Evolutionary conservation across 2,329 filamentous ascomycete genomes (phyloP), one percentile per base, ranked within the genome.

Genomic region (Graphilbum ipis-grandicollis): DNA sequence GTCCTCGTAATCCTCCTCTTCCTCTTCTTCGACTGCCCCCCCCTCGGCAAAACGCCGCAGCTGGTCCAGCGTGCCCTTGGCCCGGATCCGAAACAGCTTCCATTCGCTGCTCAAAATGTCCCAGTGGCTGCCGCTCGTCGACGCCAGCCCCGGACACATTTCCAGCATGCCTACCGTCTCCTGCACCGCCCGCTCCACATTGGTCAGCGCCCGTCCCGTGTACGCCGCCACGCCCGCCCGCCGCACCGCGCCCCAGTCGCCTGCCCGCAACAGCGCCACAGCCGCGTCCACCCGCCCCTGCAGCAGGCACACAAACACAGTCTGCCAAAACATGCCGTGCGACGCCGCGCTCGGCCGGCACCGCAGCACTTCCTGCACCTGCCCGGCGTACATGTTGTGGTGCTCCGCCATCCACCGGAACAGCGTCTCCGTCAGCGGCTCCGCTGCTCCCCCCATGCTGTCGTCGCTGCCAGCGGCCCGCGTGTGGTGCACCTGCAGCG

Each of bases 291-390:
- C 68, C 40, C 79, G 76, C 31, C 86, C 88, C 33, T 85, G 79
- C 19, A 93, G 62, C 18, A 86, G 63, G 13, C 75, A 65, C 38
- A 72, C 71, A 47, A 78, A 80, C n/a, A 93, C 62, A 2, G 75
- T 75, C 50, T 86, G 81, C 88, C 88, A 96, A 56, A 84, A 96
- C 26, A 79, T 63, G 19, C 66, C 62, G 48, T 90, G 81, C 31
- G 74, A 73, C 2, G 83, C 79, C 18, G 85, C 82, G 41, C 80
- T 80, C 1, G 81, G 80, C 33, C 66, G 65, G 46, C 75, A 58
- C 21, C 65, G 63, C 43, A 70, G 60, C 19, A 94, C 66, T 4
- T 74, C 63, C 28, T 72, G 62, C 19, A 80, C 60, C 48, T 86
- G 79, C 36, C 72, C 66, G 2, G 68, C 66, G 47, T 80, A 80